Percentiles rank a stretch among this genome's conserved stretches.
Evolutionary conservation across 768 basidiomycete species (phyloP).

Genomic region (Suillus luteus): DNA sequence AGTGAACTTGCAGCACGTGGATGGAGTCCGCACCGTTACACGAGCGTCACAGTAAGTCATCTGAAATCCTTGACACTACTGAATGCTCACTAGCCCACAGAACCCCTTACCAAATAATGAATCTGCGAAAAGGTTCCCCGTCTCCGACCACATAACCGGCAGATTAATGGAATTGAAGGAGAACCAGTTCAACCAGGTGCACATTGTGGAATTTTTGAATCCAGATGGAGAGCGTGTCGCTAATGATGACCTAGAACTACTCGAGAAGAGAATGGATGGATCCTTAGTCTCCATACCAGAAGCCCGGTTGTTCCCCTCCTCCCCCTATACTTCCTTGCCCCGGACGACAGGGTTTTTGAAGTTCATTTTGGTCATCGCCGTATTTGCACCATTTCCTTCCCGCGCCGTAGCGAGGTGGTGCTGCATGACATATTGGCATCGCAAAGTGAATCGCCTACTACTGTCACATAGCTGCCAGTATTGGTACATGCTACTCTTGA

Average conservation of each 20-base stretch:
- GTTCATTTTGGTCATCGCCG: not conserved
- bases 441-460: too few species aligned
- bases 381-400: not conserved
- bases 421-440: not conserved
- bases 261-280: not conserved
- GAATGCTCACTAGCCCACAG: not conserved
- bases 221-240: not conserved
- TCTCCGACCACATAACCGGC: not conserved
- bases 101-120: not conserved
- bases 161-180: not conserved
- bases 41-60: not conserved
- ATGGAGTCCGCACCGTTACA: not conserved
- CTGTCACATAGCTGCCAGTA: too few species aligned
- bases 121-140: not conserved
- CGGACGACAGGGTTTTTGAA: slow-evolving; percentile 1
- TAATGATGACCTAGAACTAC: not conserved
- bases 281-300: not conserved
- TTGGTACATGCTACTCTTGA: too few species aligned
- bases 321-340: not conserved
- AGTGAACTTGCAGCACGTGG: not conserved
- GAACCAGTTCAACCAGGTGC: too few species aligned
- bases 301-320: not conserved
- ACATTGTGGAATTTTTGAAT: not conserved
- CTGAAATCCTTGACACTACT: not conserved
- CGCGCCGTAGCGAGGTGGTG: not conserved